A percentile compares a stretch with the other conserved stretches of the same genome.
phyloP scores from a whole-genome alignment of 2,329 filamentous ascomycete species.

The Zasmidium angulare region DNA sequence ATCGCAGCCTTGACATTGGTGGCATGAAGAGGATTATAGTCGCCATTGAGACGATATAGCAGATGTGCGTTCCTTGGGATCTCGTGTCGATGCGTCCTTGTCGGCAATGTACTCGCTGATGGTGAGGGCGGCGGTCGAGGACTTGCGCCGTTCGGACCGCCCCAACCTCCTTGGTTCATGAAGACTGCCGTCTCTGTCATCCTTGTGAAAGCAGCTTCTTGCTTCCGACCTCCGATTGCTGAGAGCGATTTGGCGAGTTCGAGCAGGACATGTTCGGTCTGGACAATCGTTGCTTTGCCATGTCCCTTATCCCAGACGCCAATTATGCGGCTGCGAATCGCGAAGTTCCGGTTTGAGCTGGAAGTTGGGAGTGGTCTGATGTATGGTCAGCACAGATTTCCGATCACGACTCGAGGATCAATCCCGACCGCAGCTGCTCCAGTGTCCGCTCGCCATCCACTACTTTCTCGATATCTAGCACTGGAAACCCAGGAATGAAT shows the following conservation, averaged over 20 bases:
- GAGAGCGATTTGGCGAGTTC: conserved; percentile 48
- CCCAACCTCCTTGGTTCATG: conserved; percentile 77
- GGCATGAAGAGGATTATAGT: conserved; percentile 91
- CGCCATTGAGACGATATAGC: conserved; percentile 83
- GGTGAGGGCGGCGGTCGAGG: conserved; percentile 9
- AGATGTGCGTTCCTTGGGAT: conserved; percentile 63
- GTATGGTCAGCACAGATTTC: conserved; percentile 17
- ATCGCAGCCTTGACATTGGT: conserved; percentile 71
- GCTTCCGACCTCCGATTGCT: conserved; percentile 33
- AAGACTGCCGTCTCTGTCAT: conserved; percentile 72
- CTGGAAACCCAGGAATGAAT: conserved; percentile 69
- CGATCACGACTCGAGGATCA: too few relatives aligned
- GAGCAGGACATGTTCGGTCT: conserved; percentile 73
- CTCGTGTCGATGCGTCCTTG: not conserved
- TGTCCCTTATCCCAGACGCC: conserved; percentile 86
- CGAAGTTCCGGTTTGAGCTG: conserved; percentile 69
- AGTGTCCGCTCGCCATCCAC: conserved; percentile 83
- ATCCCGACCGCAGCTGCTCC: conserved; percentile 36
- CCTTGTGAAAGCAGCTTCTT: conserved; percentile 67
- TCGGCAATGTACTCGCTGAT: not conserved
- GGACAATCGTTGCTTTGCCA: conserved; percentile 74
- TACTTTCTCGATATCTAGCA: conserved; percentile 69
- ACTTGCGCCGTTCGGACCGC: conserved; percentile 73
- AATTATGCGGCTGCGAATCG: conserved; percentile 73
- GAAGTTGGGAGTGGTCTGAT: conserved; percentile 71